Evolutionary conservation across 257 asterid genomes (phyloP).

Genomic region (Craterostigma plantagineum): DNA sequence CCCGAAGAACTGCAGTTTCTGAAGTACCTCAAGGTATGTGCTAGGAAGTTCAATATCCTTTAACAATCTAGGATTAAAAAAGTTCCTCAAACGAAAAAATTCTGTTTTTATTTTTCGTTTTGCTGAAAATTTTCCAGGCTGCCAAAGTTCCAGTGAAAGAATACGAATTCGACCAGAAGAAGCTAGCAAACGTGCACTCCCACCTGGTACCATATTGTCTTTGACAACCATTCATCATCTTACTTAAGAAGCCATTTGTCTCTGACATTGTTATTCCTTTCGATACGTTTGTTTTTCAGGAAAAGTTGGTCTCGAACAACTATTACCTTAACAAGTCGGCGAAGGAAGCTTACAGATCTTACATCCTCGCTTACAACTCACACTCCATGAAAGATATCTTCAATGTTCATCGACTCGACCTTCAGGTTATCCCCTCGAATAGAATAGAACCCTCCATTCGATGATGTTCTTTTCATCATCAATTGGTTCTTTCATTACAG

Average conservation of each 20-base stretch:
- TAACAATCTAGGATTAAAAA: too few relatives aligned
- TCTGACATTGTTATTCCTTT: neutral
- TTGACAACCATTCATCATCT: too few relatives aligned
- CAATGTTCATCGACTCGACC: slow-evolving; percentile 69
- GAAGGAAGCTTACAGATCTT: slow-evolving; percentile 84
- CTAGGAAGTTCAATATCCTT: neutral
- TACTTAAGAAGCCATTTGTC: neutral
- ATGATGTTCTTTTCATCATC: too few relatives aligned
- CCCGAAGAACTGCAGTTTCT: slow-evolving; percentile 85
- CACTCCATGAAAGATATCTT: slow-evolving; percentile 93
- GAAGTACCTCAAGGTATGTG: slow-evolving; percentile 76
- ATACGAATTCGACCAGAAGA: slow-evolving; percentile 62
- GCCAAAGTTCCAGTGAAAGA: slow-evolving; percentile 88
- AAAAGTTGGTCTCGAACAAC: slow-evolving; percentile 48
- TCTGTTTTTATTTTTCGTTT: neutral
- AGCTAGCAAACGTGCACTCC: slow-evolving; percentile 63
- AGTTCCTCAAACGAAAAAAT: neutral
- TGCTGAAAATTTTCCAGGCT: slow-evolving; percentile 29
- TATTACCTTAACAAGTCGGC: slow-evolving; percentile 72
- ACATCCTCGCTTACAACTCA: slow-evolving; percentile 72
- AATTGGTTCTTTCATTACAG: slow-evolving; percentile 21
- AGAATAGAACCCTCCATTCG: neutral
- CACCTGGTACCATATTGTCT: slow-evolving; percentile 50
- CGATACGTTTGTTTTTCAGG: slow-evolving; percentile 59
- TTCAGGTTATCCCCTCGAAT: slow-evolving; percentile 43